Evolutionary conservation across 169 alveolate genomes (phyloP), one percentile per base, ranked within the genome.

Genomic region (Plasmodium vivax): DNA sequence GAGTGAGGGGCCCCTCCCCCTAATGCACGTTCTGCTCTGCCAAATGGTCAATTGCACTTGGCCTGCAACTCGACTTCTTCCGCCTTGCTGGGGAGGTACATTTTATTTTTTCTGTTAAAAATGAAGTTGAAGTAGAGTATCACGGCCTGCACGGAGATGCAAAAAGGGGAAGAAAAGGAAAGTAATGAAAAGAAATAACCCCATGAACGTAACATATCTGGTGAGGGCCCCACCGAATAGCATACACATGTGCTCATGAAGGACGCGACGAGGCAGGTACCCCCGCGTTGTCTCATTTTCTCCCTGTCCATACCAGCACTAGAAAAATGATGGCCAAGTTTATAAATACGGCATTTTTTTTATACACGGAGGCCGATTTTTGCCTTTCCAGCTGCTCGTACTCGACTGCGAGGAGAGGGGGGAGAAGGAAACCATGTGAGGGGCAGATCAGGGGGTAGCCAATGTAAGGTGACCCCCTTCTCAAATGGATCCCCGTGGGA

Each of bases 1-100:
- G 54, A 45, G 54, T 6, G 54, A 7, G 54, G 1, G 54, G 1
- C 36, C 1, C 12, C 75, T 2, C 14, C 34, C 75, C 14, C 34
- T 36, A 12, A 62, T 62, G 30, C 32, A 23, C 75, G 34, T 62
- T 8, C 19, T 27, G 12, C 34, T 68, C n/a, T 68, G 19, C 36
- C 38, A 30, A 68, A 68, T 19, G 36, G 14, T 87, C 51, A 87
- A 45, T 87, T 87, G 36, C 88, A 75, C 45, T 87, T 87, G 23
- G 34, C 80, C 71, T 87, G 81, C 68, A 87, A 38, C 73, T 87
- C 94, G 34, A 77, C n/a, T 77, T 87, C 82, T 36, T 77, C 85
- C 7, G 82, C 38, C 51, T 87, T 87, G 68, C 68, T 58, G 0
- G 94, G 94, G 9, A 87, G 32, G 43, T 54, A 45, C 80, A 79